Conservation (phyloP, 495 filamentous ascomycete species). For the Amniculicola lignicola region DNA sequence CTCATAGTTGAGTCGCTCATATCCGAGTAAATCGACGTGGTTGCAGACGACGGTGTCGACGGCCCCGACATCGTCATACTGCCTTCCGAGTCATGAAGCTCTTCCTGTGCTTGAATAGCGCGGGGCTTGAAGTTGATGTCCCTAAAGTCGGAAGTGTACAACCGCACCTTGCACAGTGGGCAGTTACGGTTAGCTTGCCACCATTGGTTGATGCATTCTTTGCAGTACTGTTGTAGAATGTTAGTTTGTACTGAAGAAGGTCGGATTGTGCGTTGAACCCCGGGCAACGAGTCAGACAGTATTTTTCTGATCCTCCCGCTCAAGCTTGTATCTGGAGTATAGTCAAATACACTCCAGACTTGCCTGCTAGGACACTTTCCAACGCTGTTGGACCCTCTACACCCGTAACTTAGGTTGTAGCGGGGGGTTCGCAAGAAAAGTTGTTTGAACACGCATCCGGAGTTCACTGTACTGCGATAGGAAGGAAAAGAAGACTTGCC, state of each 20-base stretch:
- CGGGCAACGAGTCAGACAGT: no score
- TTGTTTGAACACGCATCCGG: no score
- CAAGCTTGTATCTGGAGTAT: no score
- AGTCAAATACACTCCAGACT: no score
- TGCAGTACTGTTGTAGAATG: constrained; percentile 68
- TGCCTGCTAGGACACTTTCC: no score
- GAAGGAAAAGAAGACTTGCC: neutral
- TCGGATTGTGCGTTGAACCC: no score
- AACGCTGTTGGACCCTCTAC: no score
- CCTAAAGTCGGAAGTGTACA: constrained; percentile 64
- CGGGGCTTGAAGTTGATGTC: constrained; percentile 80
- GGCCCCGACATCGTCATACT: constrained; percentile 5
- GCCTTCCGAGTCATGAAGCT: constrained; percentile 40
- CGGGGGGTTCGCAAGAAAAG: no score
- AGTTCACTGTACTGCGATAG: neutral
- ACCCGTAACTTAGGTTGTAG: no score
- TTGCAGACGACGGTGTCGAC: constrained; percentile 17
- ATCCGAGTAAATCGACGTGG: constrained; percentile 67
- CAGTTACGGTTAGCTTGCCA: constrained; percentile 43
- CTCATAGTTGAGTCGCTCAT: constrained; percentile 66
- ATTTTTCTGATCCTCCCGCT: no score
- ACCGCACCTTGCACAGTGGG: constrained; percentile 64
- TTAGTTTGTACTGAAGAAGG: neutral
- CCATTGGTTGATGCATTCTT: constrained; percentile 78
- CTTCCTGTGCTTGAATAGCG: constrained; percentile 65